Evolutionary conservation across 2,329 filamentous ascomycete genomes (phyloP), one percentile per base, ranked within the genome.

Genomic region (Diaporthe eres): DNA sequence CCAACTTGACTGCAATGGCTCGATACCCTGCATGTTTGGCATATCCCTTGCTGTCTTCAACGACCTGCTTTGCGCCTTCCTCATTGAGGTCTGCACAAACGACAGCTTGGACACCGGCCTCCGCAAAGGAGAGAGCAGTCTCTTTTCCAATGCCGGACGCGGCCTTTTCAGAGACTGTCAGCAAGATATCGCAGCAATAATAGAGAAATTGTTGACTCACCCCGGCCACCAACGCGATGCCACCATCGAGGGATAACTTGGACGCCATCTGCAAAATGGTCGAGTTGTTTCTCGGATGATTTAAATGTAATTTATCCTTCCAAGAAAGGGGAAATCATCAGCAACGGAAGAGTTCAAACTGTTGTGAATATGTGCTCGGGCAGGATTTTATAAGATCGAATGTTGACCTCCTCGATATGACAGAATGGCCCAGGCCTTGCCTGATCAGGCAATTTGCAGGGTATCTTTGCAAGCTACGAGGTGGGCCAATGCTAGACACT

Each of bases 101-200:
- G 13, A 76, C 71, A 51, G 31, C 72, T 37, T 42, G 5, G 22
- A 34, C 75, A 9, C 72, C 75, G 31, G 65, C 61, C n/a, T 74
- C 71, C 28, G 72, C 71, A 63, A 63, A 71, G 1, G 75, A 34
- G 28, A 76, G 25, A 15, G 44, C 71, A 8, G 71, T 65, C 37
- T 74, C 75, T 58, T 57, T 71, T 0, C 75, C 75, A 7, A 76
- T 76, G 4, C 75, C 75, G 10, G 72, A 71, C 1, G 63, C 65
- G 3, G 63, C 72, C 72, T 74, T 53, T 12, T 4, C 2, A 13
- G 13, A 44, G 1, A 25, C 4, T 10, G 19, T 72, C 25, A 61
- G 44, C 10, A 15, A n/a, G 7, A 25, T 17, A 2, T 0, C 17
- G 7, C 22, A 13, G 7, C 22, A 1, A 1, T 25, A 31, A 42